Percentiles rank a stretch among this genome's conserved stretches.
These are phyloP conservation scores for Hyphopichia khmerensis DNA, from an alignment of 1,139 yeast species.

Conservation along the genomic window DNA sequence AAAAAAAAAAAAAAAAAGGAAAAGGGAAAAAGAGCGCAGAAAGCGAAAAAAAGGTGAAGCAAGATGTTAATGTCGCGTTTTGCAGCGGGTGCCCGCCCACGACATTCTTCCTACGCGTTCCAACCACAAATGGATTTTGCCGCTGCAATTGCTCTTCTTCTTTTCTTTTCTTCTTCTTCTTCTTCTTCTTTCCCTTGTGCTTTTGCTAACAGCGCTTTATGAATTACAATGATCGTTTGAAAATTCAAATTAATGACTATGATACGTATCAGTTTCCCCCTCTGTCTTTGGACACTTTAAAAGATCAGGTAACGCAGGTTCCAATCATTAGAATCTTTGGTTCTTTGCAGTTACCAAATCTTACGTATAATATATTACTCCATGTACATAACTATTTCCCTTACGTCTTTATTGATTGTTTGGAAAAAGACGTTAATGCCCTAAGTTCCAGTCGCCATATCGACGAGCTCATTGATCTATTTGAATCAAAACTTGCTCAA, in stretches of 20 bases:
- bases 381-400: slow-evolving; percentile 89
- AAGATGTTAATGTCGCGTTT: no score
- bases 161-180: background rate
- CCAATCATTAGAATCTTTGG: slow-evolving; percentile 84
- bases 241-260: slow-evolving; percentile 53
- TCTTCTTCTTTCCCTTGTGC: background rate
- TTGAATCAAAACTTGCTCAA: slow-evolving; percentile 18
- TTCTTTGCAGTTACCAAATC: slow-evolving; percentile 33
- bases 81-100: no score
- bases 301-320: slow-evolving; percentile 44
- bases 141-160: background rate
- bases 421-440: slow-evolving; percentile 11
- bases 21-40: background rate
- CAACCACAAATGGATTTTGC: background rate
- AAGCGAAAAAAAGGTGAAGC: no score
- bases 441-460: slow-evolving; percentile 9
- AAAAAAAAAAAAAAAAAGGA: background rate
- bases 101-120: background rate
- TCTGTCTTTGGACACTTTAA: slow-evolving; percentile 31
- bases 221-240: slow-evolving; percentile 9
- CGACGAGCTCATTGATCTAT: slow-evolving; percentile 11
- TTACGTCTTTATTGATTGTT: slow-evolving; percentile 64
- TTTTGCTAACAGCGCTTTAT: background rate
- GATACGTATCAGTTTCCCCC: slow-evolving; percentile 61
- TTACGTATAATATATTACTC: slow-evolving; percentile 31